Percentiles rank a stretch among this genome's conserved stretches.
Conservation (phyloP, 2,329 filamentous ascomycete genomes). For the Stachybotrys elegans region DNA sequence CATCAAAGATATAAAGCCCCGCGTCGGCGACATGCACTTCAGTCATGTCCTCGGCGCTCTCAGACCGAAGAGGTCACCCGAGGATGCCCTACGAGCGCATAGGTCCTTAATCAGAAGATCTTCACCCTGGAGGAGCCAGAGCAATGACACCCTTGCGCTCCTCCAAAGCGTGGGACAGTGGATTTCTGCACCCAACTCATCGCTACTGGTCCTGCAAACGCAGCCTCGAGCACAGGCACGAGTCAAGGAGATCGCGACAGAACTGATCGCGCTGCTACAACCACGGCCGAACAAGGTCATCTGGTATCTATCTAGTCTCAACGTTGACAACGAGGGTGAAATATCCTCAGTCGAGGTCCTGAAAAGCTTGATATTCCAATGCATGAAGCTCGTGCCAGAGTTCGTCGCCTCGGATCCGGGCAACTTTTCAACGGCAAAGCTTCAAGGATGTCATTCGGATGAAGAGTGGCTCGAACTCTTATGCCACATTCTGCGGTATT, state of each 20-base stretch:
- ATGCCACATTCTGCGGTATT: neutral
- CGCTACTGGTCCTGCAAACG: conserved; percentile 2
- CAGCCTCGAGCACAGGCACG: neutral
- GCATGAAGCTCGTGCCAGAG: neutral
- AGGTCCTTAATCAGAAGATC: conserved; percentile 1
- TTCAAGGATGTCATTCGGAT: neutral
- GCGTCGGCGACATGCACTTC: neutral
- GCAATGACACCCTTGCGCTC: neutral
- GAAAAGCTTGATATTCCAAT: conserved; percentile 1
- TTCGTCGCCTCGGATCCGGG: neutral
- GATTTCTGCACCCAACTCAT: neutral
- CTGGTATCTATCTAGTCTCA: conserved; percentile 2
- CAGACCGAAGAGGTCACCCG: neutral
- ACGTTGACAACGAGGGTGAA: neutral
- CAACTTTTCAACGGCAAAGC: neutral
- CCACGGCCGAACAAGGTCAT: neutral
- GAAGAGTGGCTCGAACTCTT: conserved; percentile 4
- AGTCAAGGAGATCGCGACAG: conserved; percentile 4
- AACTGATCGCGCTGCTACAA: conserved; percentile 1
- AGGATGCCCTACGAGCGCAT: neutral
- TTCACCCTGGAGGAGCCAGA: neutral
- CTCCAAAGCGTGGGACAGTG: neutral
- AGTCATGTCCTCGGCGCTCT: neutral
- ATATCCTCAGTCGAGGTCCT: neutral
- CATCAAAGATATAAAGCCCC: neutral